phyloP scores from a whole-genome alignment of 345 rosid genomes.

The Physaria fendleri region DNA sequence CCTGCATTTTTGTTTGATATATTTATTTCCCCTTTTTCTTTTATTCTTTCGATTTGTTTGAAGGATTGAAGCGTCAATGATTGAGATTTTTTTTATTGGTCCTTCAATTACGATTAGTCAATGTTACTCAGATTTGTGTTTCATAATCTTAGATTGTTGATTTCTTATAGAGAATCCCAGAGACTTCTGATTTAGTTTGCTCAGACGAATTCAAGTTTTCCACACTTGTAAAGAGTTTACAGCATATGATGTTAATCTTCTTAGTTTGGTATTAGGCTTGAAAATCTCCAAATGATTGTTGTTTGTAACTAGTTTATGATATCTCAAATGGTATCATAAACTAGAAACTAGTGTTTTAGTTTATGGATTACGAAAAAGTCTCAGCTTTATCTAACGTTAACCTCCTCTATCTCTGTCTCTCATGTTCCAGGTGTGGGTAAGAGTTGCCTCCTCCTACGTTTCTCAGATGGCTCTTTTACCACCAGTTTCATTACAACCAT shows the following conservation, averaged over 20 bases:
- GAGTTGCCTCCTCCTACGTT: conserved; percentile 91
- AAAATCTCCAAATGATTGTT: not conserved
- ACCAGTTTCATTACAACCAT: conserved; percentile 94
- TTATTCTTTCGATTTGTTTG: not conserved
- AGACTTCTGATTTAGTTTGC: not conserved
- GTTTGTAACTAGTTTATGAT: not conserved
- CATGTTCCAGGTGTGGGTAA: conserved; percentile 69
- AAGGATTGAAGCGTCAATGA: not conserved
- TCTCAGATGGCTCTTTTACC: conserved; percentile 94
- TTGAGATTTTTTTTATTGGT: not conserved
- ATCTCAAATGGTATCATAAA: too few relatives aligned
- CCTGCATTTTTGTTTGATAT: not conserved
- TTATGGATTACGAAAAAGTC: too few relatives aligned
- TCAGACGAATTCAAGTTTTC: not conserved
- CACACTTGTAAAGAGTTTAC: not conserved
- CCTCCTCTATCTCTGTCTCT: not conserved
- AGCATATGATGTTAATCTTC: not conserved
- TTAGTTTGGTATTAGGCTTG: not conserved
- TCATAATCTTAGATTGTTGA: too few relatives aligned
- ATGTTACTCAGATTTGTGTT: conserved; percentile 4
- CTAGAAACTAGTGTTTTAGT: too few relatives aligned
- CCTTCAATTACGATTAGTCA: not conserved
- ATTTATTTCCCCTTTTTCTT: not conserved
- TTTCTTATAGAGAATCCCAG: not conserved
- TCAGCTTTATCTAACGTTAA: too few relatives aligned